Evolutionary conservation across 306 rosid species (phyloP), one percentile per base, ranked within the genome.

Genomic region (Malus asiatica): DNA sequence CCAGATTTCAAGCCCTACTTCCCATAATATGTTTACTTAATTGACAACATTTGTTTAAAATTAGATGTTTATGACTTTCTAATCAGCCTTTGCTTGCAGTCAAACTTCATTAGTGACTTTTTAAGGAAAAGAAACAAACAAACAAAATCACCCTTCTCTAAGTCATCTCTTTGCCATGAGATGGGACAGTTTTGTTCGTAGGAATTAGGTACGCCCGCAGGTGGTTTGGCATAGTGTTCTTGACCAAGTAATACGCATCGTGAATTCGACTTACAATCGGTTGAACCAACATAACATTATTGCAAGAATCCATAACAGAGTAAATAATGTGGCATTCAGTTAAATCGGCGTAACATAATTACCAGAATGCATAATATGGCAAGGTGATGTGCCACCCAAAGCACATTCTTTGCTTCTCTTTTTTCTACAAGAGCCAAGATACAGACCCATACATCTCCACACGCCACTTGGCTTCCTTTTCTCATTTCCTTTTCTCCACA

Each of bases 341-440:
- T 44, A 11, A 11, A 44, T 44, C 13, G 0, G 14, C 14, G 46
- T 44, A 11, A 11, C 53, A 48, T 48, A 48, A 14, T 48, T 4
- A 48, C 53, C 10, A 6, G 46, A 27, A 33, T 1, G 15, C 70
- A 32, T 4, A 63, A 29, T 63, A 5, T 22, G 22, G 20, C 3
- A 66, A 57, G 5, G 16, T 22, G 40, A 58, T 58, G 51, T 22
- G 22, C 35, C 67, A 58, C 42, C 67, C 53, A 38, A 48, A 57
- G 58, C 66, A 53, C 30, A 69, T 2, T 74, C 71, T 67, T 72
- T 27, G 32, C 18, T 25, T 61, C 35, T 5, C 45, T 71, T 42
- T 66, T 81, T 88, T 77, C 81, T 76, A 89, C 89, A 79, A 40
- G 68, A 83, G 71, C 81, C 73, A 44, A 25, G 73, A 64, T 20